Evolutionary conservation across 306 rosid genomes (phyloP).

Genomic region (Comarum palustre): DNA sequence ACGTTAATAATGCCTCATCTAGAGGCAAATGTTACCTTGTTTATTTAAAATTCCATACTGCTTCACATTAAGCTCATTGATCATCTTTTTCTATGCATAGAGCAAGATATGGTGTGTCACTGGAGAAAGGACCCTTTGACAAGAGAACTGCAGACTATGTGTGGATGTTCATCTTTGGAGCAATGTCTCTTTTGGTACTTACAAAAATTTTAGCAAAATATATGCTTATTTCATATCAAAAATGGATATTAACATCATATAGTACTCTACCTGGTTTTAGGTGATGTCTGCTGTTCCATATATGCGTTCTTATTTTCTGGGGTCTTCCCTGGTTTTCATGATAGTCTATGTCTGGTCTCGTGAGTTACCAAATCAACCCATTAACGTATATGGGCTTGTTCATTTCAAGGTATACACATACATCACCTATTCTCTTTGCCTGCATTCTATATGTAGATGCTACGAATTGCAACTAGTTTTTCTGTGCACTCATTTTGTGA

Average conservation of each 20-base stretch:
- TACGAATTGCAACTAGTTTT: not conserved
- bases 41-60: not conserved
- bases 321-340: slow-evolving; percentile 62
- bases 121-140: slow-evolving; percentile 74
- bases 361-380: slow-evolving; percentile 59
- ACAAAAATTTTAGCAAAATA: not conserved
- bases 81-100: slow-evolving; percentile 25
- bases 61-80: not conserved
- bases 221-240: not conserved
- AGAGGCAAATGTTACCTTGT: not conserved
- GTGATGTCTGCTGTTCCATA: slow-evolving; percentile 54
- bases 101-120: slow-evolving; percentile 69
- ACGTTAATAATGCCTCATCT: not conserved
- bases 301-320: slow-evolving; percentile 40
- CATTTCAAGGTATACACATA: slow-evolving; percentile 57
- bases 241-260: not conserved
- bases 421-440: not conserved
- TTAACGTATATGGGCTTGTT: slow-evolving; percentile 59
- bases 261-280: slow-evolving; percentile 22
- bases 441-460: not conserved
- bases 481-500: not conserved
- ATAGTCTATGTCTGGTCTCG: slow-evolving; percentile 72
- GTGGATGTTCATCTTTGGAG: slow-evolving; percentile 73
- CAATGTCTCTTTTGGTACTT: slow-evolving; percentile 67
- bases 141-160: slow-evolving; percentile 73